These are phyloP conservation scores for Lactuca saligna DNA, from an alignment of 129 eudicot species.

Conservation along the genomic window DNA sequence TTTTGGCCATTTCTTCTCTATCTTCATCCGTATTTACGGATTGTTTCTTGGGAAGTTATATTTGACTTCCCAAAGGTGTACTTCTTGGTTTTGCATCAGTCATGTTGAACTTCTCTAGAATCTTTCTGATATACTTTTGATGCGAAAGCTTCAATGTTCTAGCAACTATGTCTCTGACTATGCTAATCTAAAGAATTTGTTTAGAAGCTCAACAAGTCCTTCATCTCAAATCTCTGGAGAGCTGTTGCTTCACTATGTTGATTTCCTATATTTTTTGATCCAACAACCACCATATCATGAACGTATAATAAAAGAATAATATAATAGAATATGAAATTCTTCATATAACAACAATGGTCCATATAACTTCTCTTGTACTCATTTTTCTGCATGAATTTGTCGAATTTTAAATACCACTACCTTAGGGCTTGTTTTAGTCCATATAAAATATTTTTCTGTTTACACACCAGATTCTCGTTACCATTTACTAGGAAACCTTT, in stretches of 20 bases:
- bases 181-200: conserved; percentile 9
- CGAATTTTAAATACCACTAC: no score
- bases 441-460: no score
- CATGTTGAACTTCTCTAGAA: neutral
- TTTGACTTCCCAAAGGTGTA: conserved; percentile 3
- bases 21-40: neutral
- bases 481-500: no score
- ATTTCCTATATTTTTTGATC: neutral
- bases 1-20: neutral
- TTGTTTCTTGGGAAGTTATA: conserved; percentile 7
- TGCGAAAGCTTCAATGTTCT: neutral
- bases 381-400: no score
- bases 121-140: neutral
- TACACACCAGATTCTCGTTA: no score
- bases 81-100: neutral
- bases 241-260: neutral
- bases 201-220: conserved; percentile 16
- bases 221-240: conserved; percentile 13
- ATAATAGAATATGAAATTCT: no score
- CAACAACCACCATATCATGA: conserved; percentile 11
- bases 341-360: no score
- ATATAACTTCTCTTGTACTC: no score
- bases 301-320: no score
- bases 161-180: neutral
- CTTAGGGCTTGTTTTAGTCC: no score